A percentile compares a stretch with the other conserved stretches of the same genome.
Evolutionary conservation across 2,329 filamentous ascomycete species (phyloP).

Genomic region (Pestalotiopsis fici): DNA sequence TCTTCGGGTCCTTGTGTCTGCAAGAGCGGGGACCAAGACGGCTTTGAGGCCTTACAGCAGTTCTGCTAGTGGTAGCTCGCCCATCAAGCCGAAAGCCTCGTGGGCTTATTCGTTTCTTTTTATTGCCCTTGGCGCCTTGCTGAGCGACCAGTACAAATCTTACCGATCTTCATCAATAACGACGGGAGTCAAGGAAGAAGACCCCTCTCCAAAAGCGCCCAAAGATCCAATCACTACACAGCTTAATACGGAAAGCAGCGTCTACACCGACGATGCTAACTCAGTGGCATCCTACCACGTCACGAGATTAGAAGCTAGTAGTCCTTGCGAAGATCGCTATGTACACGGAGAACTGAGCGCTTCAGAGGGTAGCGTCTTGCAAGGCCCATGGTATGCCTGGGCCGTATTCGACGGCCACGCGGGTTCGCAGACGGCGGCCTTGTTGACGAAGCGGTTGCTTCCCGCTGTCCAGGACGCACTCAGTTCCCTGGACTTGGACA

Average conservation of each 20-base stretch:
- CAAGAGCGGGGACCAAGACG: neutral
- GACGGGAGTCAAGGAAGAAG: neutral
- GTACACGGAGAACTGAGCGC: slow-evolving; percentile 30
- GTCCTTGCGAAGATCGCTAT: slow-evolving; percentile 32
- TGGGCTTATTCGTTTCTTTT: neutral
- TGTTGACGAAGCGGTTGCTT: slow-evolving; percentile 29
- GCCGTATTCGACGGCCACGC: slow-evolving; percentile 36
- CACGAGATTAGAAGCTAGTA: slow-evolving; percentile 26
- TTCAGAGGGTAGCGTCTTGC: slow-evolving; percentile 16
- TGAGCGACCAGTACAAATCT: neutral
- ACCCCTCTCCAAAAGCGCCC: neutral
- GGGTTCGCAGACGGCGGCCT: slow-evolving; percentile 33
- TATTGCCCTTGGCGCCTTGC: neutral
- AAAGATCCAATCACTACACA: neutral
- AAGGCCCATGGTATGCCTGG: slow-evolving; percentile 28
- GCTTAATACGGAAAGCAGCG: neutral
- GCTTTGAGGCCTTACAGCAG: neutral
- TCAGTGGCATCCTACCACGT: neutral
- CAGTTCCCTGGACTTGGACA: neutral
- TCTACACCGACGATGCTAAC: neutral
- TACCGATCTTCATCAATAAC: neutral
- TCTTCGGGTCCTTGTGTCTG: neutral
- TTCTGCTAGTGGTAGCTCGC: neutral
- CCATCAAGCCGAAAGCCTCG: neutral
- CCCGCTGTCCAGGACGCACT: slow-evolving; percentile 28